Conservation (phyloP, 208 protist species). For the Phytomonas sp. region DNA sequence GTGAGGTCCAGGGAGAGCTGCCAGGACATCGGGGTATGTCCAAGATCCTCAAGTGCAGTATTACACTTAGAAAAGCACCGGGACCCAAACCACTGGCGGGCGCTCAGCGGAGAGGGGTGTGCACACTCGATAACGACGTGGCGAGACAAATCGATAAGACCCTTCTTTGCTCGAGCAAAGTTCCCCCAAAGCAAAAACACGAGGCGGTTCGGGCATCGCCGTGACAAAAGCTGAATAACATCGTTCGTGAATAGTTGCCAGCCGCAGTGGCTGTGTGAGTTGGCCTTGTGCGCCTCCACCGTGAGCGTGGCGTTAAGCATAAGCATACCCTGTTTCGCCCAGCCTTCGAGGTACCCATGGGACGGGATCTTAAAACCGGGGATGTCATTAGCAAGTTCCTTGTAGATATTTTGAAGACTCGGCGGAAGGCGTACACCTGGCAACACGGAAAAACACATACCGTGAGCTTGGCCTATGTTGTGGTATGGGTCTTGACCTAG, state of each 20-base stretch:
- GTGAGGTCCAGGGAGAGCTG: conserved; percentile 30
- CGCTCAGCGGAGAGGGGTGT: conserved; percentile 85
- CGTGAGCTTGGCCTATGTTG: conserved; percentile 92
- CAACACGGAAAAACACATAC: conserved; percentile 94
- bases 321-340: conserved; percentile 95
- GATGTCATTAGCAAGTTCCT: conserved; percentile 88
- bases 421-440: conserved; percentile 81
- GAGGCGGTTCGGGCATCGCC: conserved; percentile 44
- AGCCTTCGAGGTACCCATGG: conserved; percentile 92
- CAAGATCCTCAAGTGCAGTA: conserved; percentile 36
- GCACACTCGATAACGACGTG: conserved; percentile 86
- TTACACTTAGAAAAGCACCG: conserved; percentile 85
- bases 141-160: conserved; percentile 70
- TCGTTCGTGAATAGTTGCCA: conserved; percentile 95
- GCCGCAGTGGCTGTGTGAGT: conserved; percentile 89
- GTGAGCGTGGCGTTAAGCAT: conserved; percentile 96
- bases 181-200: conserved; percentile 96
- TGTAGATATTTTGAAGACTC: conserved; percentile 95
- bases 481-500: conserved; percentile 97
- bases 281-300: conserved; percentile 87
- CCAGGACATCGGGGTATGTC: conserved; percentile 78
- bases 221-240: conserved; percentile 81
- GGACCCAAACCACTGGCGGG: conserved; percentile 65
- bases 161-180: conserved; percentile 88
- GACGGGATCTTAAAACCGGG: conserved; percentile 67